Evolutionary conservation across 2,329 filamentous ascomycete species (phyloP), one percentile per base, ranked within the genome.

Genomic region (Elsinoe fawcettii): DNA sequence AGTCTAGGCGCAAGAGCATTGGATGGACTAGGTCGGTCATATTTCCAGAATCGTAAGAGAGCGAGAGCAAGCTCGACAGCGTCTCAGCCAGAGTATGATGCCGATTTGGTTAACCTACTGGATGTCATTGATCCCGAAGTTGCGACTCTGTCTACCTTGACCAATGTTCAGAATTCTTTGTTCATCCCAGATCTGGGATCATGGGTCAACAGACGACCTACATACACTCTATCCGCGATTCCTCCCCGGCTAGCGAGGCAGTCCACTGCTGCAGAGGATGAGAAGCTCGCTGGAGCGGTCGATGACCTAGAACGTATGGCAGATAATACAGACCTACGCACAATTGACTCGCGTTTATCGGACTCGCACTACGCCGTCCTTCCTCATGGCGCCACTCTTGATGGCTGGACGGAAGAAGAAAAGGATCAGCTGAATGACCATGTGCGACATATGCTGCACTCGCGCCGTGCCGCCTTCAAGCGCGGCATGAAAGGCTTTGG

Each of bases 141-240:
- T 2, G 83, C 88, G 34, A 89, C 89, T 0, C 74, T 95, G 2
- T 89, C 88, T 0, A 92, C 88, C 12, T 79, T 95, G 8, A 95
- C 88, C 43, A 95, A 95, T 65, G 85, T 95, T 18, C 89, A 95
- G 66, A 95, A 95, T 68, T 93, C 89, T 0, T 81, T 95, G 8
- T 95, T 95, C 70, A 75, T 95, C 1, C 90, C 90, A 0, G 85
- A 90, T 62, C 76, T 95, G n/a, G 89, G 89, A 39, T 75, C 78
- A 59, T 83, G 83, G 64, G 64, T 95, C 51, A 93, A 95, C 66
- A 81, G 90, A 51, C 79, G 85, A 60, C 88, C 89, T 1, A 90
- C 88, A 0, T 95, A 93, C 68, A 82, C 82, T 41, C 76, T 93
- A 6, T 84, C 84, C 5, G 78, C 79, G 34, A 74, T 66, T 23